Evolutionary conservation across 2,329 filamentous ascomycete genomes (phyloP), one percentile per base, ranked within the genome.

Genomic region (Graphilbum fragrans): DNA sequence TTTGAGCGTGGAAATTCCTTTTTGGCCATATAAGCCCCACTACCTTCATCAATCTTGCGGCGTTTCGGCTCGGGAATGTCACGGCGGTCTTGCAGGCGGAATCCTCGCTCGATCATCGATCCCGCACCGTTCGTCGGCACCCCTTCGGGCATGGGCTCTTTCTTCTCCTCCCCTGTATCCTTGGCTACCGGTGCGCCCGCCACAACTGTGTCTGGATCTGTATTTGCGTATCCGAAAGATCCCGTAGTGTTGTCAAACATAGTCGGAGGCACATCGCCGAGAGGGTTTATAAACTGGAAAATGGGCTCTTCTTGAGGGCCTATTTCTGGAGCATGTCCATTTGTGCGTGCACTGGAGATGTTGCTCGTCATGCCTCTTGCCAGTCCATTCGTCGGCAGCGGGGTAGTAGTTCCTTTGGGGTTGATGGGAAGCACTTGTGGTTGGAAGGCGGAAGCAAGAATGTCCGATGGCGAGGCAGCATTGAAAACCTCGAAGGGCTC

Each of bases 31-130:
- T n/a, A 72, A 70, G 3, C 58, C 55, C 31, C 56, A 55, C 27
- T 31, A 12, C 23, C 18, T 17, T 20, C 16, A 2, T 17, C 35
- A 37, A 72, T 58, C 54, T 77, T 87, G 41, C 77, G 62, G 39
- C 78, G 77, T 61, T 90, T 90, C 22, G 69, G 63, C 18, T 82
- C 75, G 3, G 70, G 67, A 23, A 66, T 54, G 57, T 67, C 47
- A 54, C 65, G 51, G 21, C 87, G 81, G 39, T 80, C 71, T 49
- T 84, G 72, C 14, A 93, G 74, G 49, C 81, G 79, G 56, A 88
- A 85, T 55, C 87, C 68, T 25, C 77, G 73, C 58, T 93, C 85
- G 36, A 94, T 75, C 63, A 87, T 75, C 42, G 63, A 62, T 10
- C 70, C 67, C 49, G 76, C 69, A 21, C 74, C 46, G 25, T 38